phyloP scores from a whole-genome alignment of 2,329 filamentous ascomycete genomes.

The Cladobotryum protrusum region DNA sequence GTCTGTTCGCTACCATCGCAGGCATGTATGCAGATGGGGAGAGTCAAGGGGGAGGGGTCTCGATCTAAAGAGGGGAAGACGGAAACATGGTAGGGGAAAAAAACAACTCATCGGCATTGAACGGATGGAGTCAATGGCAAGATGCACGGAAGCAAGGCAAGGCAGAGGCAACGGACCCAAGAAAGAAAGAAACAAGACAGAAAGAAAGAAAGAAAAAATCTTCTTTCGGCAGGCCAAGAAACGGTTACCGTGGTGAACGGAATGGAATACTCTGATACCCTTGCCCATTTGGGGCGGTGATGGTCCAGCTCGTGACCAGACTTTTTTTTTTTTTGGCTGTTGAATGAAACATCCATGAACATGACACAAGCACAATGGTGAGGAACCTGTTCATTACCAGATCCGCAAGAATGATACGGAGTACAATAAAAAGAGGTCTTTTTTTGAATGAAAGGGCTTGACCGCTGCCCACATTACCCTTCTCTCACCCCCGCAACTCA shows the following conservation, averaged over 20 bases:
- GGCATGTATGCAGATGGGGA: not conserved
- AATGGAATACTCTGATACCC: not conserved
- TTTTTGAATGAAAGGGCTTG: not conserved
- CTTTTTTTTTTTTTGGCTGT: too few species aligned
- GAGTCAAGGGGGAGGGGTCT: too few species aligned
- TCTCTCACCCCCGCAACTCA: too few species aligned
- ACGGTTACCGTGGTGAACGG: not conserved
- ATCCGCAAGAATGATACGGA: too few species aligned
- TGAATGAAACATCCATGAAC: too few species aligned
- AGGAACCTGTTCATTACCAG: too few species aligned
- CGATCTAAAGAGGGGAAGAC: too few species aligned
- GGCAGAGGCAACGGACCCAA: too few species aligned
- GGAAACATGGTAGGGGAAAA: not conserved
- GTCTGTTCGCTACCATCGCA: not conserved
- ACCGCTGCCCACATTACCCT: not conserved
- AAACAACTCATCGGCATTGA: too few species aligned
- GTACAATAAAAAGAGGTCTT: not conserved
- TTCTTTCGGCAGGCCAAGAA: slow-evolving; percentile 1
- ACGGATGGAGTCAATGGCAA: not conserved
- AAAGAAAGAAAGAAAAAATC: not conserved
- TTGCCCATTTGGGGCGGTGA: not conserved
- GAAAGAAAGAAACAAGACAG: too few species aligned
- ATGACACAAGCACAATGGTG: too few species aligned
- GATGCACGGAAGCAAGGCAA: not conserved
- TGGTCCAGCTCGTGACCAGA: not conserved